phyloP scores from a whole-genome alignment of 441 rosid genomes.

The Brassica balearica region DNA sequence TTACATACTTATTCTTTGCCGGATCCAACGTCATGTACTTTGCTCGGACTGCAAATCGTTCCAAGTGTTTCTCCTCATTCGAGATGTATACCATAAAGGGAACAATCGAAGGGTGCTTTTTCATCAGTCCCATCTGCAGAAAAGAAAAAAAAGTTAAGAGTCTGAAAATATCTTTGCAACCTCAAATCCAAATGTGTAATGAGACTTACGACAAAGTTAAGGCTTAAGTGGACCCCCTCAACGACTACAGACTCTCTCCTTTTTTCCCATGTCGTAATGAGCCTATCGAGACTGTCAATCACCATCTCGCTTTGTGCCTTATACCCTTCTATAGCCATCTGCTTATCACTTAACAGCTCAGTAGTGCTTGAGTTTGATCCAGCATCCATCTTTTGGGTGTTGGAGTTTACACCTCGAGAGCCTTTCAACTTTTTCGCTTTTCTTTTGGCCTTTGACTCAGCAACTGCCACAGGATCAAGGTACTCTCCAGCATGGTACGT shows the following conservation, averaged over 20 bases:
- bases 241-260: constrained; percentile 93
- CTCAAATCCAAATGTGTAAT: constrained; percentile 10
- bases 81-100: constrained; percentile 96
- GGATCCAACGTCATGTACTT: constrained; percentile 98
- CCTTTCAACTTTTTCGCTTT: constrained; percentile 71
- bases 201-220: constrained; percentile 90
- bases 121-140: constrained; percentile 97
- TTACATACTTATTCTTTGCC: constrained; percentile 91
- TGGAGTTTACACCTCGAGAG: constrained; percentile 54
- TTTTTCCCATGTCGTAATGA: constrained; percentile 96
- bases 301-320: constrained; percentile 99
- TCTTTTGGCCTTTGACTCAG: constrained; percentile 85
- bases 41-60: constrained; percentile 96
- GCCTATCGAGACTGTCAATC: constrained; percentile 95
- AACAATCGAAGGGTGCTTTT: constrained; percentile 93
- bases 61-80: constrained; percentile 94
- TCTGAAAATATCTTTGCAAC: background rate
- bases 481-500: constrained; percentile 96
- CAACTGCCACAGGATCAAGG: constrained; percentile 89
- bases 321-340: constrained; percentile 95
- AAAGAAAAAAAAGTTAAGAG: background rate
- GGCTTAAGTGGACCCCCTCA: constrained; percentile 98
- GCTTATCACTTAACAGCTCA: constrained; percentile 75
- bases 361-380: constrained; percentile 45
- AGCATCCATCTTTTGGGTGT: constrained; percentile 43